Conservation (phyloP, 768 basidiomycete genomes). For the Hygrocybe punicea region DNA sequence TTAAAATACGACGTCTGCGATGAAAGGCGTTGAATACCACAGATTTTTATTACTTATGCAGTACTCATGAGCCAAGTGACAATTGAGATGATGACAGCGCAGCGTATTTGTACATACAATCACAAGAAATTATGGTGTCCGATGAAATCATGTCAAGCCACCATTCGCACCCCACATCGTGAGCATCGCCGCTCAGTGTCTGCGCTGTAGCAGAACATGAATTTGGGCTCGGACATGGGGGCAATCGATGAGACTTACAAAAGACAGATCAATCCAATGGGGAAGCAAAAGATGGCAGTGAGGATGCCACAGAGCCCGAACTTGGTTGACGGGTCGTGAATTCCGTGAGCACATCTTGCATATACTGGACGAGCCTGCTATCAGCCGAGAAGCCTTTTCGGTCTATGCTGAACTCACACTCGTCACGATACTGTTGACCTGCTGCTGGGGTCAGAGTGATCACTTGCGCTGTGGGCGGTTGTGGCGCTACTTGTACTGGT, state of each 20-base stretch:
- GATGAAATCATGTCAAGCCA: too few species aligned
- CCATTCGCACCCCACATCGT: conserved; percentile 25
- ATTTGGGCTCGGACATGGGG: conserved; percentile 18
- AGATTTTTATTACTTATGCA: too few species aligned
- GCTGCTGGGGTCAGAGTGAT: conserved; percentile 8
- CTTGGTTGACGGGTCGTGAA: conserved; percentile 21
- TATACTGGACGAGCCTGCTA: conserved; percentile 21
- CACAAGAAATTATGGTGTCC: too few species aligned
- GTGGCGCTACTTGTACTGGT: too few species aligned
- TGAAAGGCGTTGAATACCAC: too few species aligned
- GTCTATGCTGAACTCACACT: conserved; percentile 18
- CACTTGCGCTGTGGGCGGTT: too few species aligned
- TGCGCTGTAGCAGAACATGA: conserved; percentile 16
- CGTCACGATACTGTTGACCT: conserved; percentile 24
- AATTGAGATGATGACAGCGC: too few species aligned
- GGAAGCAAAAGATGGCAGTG: conserved; percentile 28
- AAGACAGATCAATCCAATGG: conserved; percentile 28
- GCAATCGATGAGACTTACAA: conserved; percentile 16
- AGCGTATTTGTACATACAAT: too few species aligned
- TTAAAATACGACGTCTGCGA: too few species aligned
- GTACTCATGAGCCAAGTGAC: too few species aligned
- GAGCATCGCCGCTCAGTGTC: conserved; percentile 32
- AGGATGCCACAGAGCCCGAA: conserved; percentile 32
- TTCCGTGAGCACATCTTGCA: conserved; percentile 26
- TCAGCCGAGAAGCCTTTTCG: background rate